A percentile compares a stretch with the other conserved stretches of the same genome.
Evolutionary conservation across 257 asterid genomes (phyloP).

Genomic region (Primulina huaijiensis): DNA sequence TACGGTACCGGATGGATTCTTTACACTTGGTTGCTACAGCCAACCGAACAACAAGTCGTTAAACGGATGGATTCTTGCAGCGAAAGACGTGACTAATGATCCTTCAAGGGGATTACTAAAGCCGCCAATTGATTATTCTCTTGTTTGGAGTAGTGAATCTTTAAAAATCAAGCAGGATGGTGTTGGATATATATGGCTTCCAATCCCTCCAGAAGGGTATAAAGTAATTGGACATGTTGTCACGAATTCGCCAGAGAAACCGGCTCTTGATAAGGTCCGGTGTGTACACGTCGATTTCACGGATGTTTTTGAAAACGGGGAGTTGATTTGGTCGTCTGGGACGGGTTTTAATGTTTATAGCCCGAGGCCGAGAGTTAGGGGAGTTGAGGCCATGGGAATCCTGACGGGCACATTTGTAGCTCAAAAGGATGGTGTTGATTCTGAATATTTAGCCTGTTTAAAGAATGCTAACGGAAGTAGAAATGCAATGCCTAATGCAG

Average conservation of each 20-base stretch:
- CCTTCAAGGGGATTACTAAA: slow-evolving; percentile 29
- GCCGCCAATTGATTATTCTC: slow-evolving; percentile 51
- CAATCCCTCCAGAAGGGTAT: slow-evolving; percentile 48
- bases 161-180: slow-evolving; percentile 42
- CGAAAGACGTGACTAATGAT: slow-evolving; percentile 38
- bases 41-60: slow-evolving; percentile 65
- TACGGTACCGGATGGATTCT: slow-evolving; percentile 63
- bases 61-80: slow-evolving; percentile 67
- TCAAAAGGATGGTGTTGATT: slow-evolving; percentile 28
- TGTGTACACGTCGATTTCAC: slow-evolving; percentile 52
- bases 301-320: slow-evolving; percentile 31
- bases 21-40: slow-evolving; percentile 63
- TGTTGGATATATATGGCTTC: slow-evolving; percentile 51
- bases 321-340: slow-evolving; percentile 55
- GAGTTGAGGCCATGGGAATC: slow-evolving; percentile 45
- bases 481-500: slow-evolving; percentile 54
- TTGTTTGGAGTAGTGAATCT: slow-evolving; percentile 55
- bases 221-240: slow-evolving; percentile 48
- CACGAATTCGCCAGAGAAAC: slow-evolving; percentile 49
- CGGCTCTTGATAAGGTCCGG: slow-evolving; percentile 35
- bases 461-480: slow-evolving; percentile 36
- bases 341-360: slow-evolving; percentile 28
- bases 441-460: slow-evolving; percentile 37
- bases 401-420: slow-evolving; percentile 53
- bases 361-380: slow-evolving; percentile 51